Conservation (phyloP, 192 early-diverging fungal genomes). For the Coemansia sp. region DNA sequence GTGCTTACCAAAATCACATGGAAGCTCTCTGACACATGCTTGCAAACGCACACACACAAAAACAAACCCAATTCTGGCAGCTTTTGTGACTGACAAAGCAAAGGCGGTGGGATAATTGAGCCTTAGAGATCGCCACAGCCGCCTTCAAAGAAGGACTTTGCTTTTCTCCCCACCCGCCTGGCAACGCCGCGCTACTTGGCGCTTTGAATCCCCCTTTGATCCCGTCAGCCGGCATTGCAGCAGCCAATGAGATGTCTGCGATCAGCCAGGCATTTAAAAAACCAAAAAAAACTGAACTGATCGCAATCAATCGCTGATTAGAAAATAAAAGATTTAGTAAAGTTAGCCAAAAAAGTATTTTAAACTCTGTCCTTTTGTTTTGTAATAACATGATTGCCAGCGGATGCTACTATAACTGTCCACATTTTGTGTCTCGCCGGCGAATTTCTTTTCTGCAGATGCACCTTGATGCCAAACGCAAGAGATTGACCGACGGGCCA, state of each 20-base stretch:
- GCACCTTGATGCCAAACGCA: no score
- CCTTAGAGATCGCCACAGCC: background rate
- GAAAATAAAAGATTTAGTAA: no score
- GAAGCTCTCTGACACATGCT: background rate
- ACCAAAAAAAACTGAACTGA: no score
- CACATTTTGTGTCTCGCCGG: no score
- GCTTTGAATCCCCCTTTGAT: background rate
- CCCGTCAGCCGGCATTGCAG: conserved; percentile 12
- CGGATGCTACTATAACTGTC: no score
- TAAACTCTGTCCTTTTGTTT: no score
- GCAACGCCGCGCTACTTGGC: background rate
- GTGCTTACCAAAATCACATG: background rate
- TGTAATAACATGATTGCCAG: no score
- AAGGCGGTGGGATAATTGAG: background rate
- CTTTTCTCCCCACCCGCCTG: no score
- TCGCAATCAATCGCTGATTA: no score
- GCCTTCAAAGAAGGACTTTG: no score
- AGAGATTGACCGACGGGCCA: background rate
- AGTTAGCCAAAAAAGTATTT: no score
- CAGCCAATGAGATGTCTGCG: conserved; percentile 13
- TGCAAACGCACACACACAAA: background rate
- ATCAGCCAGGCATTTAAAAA: background rate
- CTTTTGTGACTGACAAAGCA: background rate
- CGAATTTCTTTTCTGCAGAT: no score
- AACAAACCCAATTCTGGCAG: background rate